Percentiles rank a stretch among this genome's conserved stretches.
Evolutionary conservation across 1,284 basidiomycete genomes (phyloP).

Genomic region (Chalciporus sp.): DNA sequence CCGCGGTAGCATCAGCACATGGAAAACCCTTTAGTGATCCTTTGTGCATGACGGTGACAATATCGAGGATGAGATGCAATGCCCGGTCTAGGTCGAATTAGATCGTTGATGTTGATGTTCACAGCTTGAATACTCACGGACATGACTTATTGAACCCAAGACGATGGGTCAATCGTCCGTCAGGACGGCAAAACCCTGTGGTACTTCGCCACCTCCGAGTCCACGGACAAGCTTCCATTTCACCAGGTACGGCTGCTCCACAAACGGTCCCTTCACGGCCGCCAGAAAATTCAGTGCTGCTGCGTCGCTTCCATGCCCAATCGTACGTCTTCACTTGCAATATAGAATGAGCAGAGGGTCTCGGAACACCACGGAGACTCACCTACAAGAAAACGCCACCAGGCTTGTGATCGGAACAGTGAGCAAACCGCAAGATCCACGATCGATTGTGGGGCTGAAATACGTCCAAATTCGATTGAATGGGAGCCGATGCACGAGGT

Average conservation of each 20-base stretch:
- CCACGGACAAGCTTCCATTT: conserved; percentile 21
- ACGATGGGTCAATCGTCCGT: neutral
- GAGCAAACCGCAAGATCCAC: conserved; percentile 15
- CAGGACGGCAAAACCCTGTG: neutral
- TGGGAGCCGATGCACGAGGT: conserved; percentile 20
- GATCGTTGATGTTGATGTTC: too few species aligned
- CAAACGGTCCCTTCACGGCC: conserved; percentile 14
- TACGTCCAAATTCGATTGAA: conserved; percentile 6
- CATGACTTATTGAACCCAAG: conserved; percentile 18
- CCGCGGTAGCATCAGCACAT: neutral
- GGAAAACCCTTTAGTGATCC: neutral
- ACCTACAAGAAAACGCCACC: conserved; percentile 17
- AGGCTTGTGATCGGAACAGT: conserved; percentile 25
- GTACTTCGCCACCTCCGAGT: conserved; percentile 2
- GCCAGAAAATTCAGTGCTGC: conserved; percentile 15
- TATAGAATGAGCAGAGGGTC: conserved; percentile 16
- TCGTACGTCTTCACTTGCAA: conserved; percentile 28
- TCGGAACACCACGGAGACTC: conserved; percentile 28
- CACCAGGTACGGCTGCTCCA: conserved; percentile 20
- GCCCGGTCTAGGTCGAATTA: neutral
- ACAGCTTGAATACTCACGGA: conserved; percentile 14
- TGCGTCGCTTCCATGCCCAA: conserved; percentile 23
- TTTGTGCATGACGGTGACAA: conserved; percentile 8
- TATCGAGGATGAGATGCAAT: conserved; percentile 13
- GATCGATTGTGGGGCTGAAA: conserved; percentile 18